Evolutionary conservation across 257 asterid species (phyloP).

Genomic region (Linderniella brevidens): DNA sequence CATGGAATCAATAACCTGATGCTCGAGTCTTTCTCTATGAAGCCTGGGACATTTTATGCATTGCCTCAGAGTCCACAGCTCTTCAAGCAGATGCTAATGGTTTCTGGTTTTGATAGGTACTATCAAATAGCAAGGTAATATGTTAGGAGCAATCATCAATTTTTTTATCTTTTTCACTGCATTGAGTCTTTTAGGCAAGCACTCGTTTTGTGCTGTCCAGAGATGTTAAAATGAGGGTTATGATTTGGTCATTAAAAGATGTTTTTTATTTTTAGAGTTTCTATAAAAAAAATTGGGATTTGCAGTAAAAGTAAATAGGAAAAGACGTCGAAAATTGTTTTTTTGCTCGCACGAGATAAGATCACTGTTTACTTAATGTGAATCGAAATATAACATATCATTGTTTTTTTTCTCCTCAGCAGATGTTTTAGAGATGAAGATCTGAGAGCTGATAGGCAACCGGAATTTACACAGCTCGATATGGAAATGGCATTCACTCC

Average conservation of each 20-base stretch:
- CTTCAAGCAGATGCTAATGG: constrained; percentile 99
- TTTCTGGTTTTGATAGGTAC: constrained; percentile 82
- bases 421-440: constrained; percentile 99
- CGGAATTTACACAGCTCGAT: constrained; percentile 95
- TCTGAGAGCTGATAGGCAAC: constrained; percentile 97
- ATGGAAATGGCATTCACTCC: constrained; percentile 96
- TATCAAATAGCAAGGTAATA: constrained; percentile 91
- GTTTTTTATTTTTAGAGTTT: too few species aligned
- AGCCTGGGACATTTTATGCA: constrained; percentile 96
- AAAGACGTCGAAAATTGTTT: too few species aligned
- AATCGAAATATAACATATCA: background rate
- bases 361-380: background rate
- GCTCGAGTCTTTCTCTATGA: constrained; percentile 15
- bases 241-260: background rate
- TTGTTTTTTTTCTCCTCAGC: constrained; percentile 16
- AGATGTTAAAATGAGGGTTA: too few species aligned
- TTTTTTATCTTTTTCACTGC: constrained; percentile 1
- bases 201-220: too few species aligned
- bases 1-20: background rate
- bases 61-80: constrained; percentile 99
- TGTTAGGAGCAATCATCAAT: background rate
- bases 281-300: too few species aligned
- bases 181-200: constrained; percentile 3
- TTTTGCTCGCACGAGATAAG: too few species aligned
- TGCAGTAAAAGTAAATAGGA: too few species aligned